Evolutionary conservation across 129 eudicot genomes (phyloP).

Genomic region (Saussurea involucrata): DNA sequence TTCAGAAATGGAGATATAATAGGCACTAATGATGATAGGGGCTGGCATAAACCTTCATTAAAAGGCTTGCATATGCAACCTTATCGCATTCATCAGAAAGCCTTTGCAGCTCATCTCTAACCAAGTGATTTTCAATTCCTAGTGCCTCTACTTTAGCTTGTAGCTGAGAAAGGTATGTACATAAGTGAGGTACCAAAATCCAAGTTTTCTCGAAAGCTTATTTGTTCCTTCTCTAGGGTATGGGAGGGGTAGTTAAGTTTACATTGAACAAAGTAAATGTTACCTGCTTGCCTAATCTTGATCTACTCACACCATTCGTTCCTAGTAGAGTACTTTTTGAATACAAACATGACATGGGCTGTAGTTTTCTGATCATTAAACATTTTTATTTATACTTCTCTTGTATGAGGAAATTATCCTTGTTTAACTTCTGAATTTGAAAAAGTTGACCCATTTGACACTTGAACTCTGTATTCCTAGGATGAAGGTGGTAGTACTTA

Average conservation of each 20-base stretch:
- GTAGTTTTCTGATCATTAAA: too few species aligned
- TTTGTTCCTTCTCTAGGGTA: too few species aligned
- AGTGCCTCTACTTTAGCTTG: background rate
- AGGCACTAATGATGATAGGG: background rate
- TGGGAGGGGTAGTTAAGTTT: too few species aligned
- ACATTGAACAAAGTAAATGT: background rate
- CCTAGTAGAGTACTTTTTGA: too few species aligned
- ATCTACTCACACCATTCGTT: slow-evolving; percentile 31
- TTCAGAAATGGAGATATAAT: background rate
- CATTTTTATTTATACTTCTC: too few species aligned
- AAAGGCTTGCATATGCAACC: slow-evolving; percentile 17
- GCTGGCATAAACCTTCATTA: background rate
- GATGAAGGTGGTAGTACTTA: too few species aligned
- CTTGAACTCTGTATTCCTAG: too few species aligned
- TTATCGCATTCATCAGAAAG: background rate
- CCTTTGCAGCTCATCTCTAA: background rate
- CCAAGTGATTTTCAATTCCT: background rate
- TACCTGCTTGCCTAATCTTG: slow-evolving; percentile 78
- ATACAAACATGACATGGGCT: too few species aligned
- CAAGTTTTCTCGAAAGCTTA: background rate
- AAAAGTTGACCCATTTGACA: too few species aligned
- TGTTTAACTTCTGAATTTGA: too few species aligned
- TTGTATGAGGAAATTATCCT: too few species aligned
- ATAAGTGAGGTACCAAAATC: background rate
- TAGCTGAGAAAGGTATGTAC: background rate